A percentile compares a stretch with the other conserved stretches of the same genome.
Conservation (phyloP, 2,329 filamentous ascomycete genomes). For the Aspergillus sp. region DNA sequence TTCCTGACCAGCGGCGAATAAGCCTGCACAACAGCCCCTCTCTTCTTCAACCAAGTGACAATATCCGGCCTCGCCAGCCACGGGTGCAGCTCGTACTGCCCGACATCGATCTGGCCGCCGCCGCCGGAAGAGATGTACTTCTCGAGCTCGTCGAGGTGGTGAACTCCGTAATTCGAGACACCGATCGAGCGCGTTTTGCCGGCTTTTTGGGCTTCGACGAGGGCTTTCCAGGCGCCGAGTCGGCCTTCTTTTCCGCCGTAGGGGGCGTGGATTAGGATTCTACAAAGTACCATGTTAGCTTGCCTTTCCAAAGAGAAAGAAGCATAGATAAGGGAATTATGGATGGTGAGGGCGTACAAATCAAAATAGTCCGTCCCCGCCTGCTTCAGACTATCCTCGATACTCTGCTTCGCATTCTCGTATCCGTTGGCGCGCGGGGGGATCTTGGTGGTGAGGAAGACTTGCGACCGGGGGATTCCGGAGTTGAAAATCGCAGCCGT, state of each 20-base stretch:
- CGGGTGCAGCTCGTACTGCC: conserved; percentile 87
- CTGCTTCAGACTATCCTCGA: conserved; percentile 62
- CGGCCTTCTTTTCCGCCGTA: conserved; percentile 39
- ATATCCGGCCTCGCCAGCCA: conserved; percentile 83
- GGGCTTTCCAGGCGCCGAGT: conserved; percentile 41
- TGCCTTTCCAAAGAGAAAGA: too few relatives aligned
- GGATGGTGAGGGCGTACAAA: conserved; percentile 46
- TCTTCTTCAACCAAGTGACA: conserved; percentile 69
- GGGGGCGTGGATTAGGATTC: conserved; percentile 42
- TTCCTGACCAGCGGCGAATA: conserved; percentile 50
- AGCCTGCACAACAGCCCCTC: conserved; percentile 61
- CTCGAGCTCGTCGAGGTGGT: conserved; percentile 42
- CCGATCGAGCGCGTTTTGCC: conserved; percentile 43
- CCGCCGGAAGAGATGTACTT: conserved; percentile 37
- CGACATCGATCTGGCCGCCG: conserved; percentile 73
- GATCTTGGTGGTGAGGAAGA: conserved; percentile 66
- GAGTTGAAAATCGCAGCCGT: conserved; percentile 54
- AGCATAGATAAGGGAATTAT: too few relatives aligned
- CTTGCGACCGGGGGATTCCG: conserved; percentile 52
- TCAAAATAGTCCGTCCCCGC: conserved; percentile 68
- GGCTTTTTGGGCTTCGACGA: conserved; percentile 40
- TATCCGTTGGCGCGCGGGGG: conserved; percentile 58
- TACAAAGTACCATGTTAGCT: conserved; percentile 10
- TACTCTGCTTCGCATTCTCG: conserved; percentile 61
- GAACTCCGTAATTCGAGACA: conserved; percentile 42